Conservation (phyloP, 306 rosid genomes). For the Lathyrus aphaca region DNA sequence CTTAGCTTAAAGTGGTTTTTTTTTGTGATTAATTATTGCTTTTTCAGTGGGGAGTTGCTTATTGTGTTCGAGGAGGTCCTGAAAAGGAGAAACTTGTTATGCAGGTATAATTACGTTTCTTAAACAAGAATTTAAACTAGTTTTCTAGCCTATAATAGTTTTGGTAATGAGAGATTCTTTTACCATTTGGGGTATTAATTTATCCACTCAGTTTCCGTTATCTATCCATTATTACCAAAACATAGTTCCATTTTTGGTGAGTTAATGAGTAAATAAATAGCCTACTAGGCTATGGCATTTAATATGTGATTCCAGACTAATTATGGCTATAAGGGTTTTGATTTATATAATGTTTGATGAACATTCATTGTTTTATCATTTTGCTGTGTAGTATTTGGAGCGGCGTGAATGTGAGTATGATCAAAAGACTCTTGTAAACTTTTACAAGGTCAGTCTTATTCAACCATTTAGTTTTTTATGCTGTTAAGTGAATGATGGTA, state of each 20-base stretch:
- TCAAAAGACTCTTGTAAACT: conserved; percentile 52
- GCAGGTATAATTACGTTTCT: conserved; percentile 63
- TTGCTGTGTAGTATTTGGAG: conserved; percentile 75
- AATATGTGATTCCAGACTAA: neutral
- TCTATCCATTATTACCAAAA: neutral
- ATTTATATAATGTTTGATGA: too few relatives aligned
- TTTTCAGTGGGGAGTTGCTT: conserved; percentile 94
- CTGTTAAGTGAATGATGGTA: neutral
- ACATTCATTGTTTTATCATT: neutral
- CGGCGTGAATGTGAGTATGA: conserved; percentile 81
- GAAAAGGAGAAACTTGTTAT: conserved; percentile 74
- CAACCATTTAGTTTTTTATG: neutral
- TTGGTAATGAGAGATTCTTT: too few relatives aligned
- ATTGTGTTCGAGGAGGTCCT: conserved; percentile 76
- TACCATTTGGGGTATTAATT: conserved; percentile 4
- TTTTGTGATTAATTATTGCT: conserved; percentile 5
- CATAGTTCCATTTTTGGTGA: neutral
- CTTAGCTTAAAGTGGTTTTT: neutral
- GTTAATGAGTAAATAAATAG: neutral
- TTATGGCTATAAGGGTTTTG: neutral
- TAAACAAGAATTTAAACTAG: neutral
- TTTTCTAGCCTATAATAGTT: neutral
- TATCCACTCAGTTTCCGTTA: neutral
- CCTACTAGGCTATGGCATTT: neutral
- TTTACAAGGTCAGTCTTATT: conserved; percentile 59